Evolutionary conservation across 169 alveolate genomes (phyloP), one percentile per base, ranked within the genome.

Genomic region (Plasmodium knowlesi): DNA sequence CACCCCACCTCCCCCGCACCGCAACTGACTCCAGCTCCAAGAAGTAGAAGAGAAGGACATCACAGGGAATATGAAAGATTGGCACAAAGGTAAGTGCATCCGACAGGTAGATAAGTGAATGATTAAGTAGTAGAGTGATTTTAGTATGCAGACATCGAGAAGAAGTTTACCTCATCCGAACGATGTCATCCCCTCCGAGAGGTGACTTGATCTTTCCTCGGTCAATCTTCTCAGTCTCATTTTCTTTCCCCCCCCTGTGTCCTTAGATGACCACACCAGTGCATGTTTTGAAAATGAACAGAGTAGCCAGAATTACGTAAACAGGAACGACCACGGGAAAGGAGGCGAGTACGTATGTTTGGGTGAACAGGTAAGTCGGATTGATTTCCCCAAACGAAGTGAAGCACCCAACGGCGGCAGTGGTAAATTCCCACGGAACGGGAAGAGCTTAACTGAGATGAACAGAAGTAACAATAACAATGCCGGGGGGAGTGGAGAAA

Each of bases 61-160:
- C 54, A 41, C 34, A 86, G 43, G 79, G 79, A 80, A 80, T 82
- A 80, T 80, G 88, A 86, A 37, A 86, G 88, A 86, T 80, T 86
- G 88, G 88, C 84, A 80, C 78, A 80, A 72, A 37, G 88, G 89
- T 80, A 80, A 10, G 34, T 3, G 3, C 57, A 19, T 46, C 5
- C 5, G 57, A 12, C 19, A 14, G 57, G 57, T 46, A n/a, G n/a
- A n/a, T n/a, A n/a, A n/a, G n/a, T n/a, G n/a, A n/a, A n/a, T n/a
- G n/a, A n/a, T n/a, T n/a, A n/a, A n/a, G n/a, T n/a, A n/a, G 57
- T 2, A 41, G 53, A 12, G 53, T 12, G 4, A 8, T 46, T n/a
- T n/a, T n/a, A 46, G 57, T 46, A 14, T 46, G 12, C 57, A 46
- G 57, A 46, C 57, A 19, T 46, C 5, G 57, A 0, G 57, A 14